These are phyloP conservation scores for Candolleomyces efflorescens DNA, from an alignment of 768 basidiomycete genomes.

Conservation along the genomic window DNA sequence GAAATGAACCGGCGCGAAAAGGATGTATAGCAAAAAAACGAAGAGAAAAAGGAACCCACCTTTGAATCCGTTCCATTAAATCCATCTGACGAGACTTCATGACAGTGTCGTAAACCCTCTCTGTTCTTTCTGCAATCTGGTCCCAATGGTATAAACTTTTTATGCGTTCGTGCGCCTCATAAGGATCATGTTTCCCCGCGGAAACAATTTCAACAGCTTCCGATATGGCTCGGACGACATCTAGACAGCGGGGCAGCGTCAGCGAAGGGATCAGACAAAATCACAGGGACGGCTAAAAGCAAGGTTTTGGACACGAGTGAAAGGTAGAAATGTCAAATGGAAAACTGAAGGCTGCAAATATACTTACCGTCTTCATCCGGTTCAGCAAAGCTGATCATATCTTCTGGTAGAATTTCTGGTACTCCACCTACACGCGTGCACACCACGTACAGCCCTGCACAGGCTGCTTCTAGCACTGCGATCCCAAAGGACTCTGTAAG, in stretches of 20 bases:
- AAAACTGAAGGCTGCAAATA: neutral
- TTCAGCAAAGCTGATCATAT: slow-evolving; percentile 93
- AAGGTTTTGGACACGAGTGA: too few relatives aligned
- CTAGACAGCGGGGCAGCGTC: slow-evolving; percentile 33
- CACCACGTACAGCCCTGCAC: slow-evolving; percentile 90
- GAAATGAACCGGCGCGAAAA: neutral
- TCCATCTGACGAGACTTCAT: slow-evolving; percentile 56
- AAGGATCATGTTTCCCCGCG: slow-evolving; percentile 67
- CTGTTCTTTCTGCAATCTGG: slow-evolving; percentile 74
- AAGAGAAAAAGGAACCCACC: slow-evolving; percentile 40
- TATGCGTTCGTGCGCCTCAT: slow-evolving; percentile 71
- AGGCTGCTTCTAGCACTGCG: slow-evolving; percentile 96
- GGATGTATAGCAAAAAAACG: neutral
- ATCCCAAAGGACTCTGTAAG: slow-evolving; percentile 97
- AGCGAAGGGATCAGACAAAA: neutral
- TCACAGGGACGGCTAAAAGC: neutral
- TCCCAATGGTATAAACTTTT: slow-evolving; percentile 86
- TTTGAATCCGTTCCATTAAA: slow-evolving; percentile 72
- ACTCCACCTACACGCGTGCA: slow-evolving; percentile 94
- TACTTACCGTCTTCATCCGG: slow-evolving; percentile 88
- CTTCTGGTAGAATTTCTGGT: slow-evolving; percentile 88
- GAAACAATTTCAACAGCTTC: slow-evolving; percentile 73
- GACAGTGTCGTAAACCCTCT: slow-evolving; percentile 74
- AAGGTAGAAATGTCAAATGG: too few relatives aligned
- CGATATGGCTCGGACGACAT: slow-evolving; percentile 79